These are phyloP conservation scores for Leucoagaricus sp. DNA, from an alignment of 1,284 basidiomycete species.

Conservation along the genomic window DNA sequence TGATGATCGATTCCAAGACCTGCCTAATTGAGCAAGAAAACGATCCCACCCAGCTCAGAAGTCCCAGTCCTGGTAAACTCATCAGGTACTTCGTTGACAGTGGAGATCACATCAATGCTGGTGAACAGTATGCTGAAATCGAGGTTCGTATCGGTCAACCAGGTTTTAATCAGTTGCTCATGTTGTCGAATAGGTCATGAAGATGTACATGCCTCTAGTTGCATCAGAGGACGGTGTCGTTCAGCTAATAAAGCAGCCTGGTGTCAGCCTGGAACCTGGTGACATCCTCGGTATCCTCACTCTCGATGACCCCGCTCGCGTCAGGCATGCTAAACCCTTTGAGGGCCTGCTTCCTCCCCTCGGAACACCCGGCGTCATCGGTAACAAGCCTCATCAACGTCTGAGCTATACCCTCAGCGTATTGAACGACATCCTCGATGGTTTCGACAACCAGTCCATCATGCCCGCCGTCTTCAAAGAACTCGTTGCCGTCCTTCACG, in stretches of 20 bases:
- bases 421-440: constrained; percentile 91
- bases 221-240: constrained; percentile 95
- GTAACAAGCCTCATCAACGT: constrained; percentile 91
- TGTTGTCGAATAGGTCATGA: constrained; percentile 80
- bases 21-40: constrained; percentile 99
- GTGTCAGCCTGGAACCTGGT: constrained; percentile 95
- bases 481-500: constrained; percentile 75
- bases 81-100: constrained; percentile 95
- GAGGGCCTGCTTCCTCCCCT: constrained; percentile 89
- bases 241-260: constrained; percentile 98
- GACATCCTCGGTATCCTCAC: constrained; percentile 98
- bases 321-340: constrained; percentile 98
- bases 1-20: constrained; percentile 97
- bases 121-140: constrained; percentile 97
- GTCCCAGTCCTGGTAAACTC: constrained; percentile 96
- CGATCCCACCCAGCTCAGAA: constrained; percentile 96
- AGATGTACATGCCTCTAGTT: constrained; percentile 98
- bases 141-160: constrained; percentile 57
- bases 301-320: constrained; percentile 94
- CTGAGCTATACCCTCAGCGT: constrained; percentile 78
- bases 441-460: constrained; percentile 91
- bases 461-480: constrained; percentile 86
- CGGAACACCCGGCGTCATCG: constrained; percentile 86
- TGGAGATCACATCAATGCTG: constrained; percentile 95
- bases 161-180: constrained; percentile 20